Base-by-base conservation (phyloP, 2,329 filamentous ascomycete species). In the Arthrobotrys sinensis region DNA sequence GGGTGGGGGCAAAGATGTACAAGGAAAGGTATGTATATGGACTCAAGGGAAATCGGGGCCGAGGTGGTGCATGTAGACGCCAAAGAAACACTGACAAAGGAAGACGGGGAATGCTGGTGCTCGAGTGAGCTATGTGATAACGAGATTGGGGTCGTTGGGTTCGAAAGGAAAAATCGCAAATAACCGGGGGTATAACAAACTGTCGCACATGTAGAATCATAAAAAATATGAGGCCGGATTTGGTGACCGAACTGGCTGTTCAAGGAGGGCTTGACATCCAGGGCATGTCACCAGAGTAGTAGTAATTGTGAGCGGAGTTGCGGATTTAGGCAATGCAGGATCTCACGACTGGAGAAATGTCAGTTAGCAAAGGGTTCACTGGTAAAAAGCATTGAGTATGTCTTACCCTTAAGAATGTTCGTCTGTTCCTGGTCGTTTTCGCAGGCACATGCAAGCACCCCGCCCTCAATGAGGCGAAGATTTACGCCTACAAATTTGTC, bases 401-500 rank as follows among this genome's bases (percentile, higher is more conserved):
- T 83, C 86, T 85, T 84, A 88, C 87, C 85, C 79, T 85, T 85
- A 63, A 89, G 83, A 63, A 88, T 85, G 80, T 86, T 85, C 40
- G 84, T 83, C 82, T 89, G 88, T 53, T 87, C 87, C 80, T 86
- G 85, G 72, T 85, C 85, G 70, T 88, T 89, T 82, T 89, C 88
- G 81, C 88, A 89, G 46, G 90, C 90, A 82, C 88, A 89, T 82
- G 91, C 90, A 65, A 92, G 84, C 7, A 88, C 89, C 43, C 88
- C 87, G 21, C 89, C 89, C 80, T 91, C 88, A 24, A 87, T 83
- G 77, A 91, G 89, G 80, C 91, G 89, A 38, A 91, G 85, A 32
- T 91, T 83, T 43, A 92, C 88, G 79, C 81, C 81, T 82, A 66
- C 55, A 24, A 10, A 19, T 53, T 12, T 46, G 62, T 71, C 36